Base-by-base conservation (phyloP, 1,284 basidiomycete genomes). In the Boletus sp. region DNA sequence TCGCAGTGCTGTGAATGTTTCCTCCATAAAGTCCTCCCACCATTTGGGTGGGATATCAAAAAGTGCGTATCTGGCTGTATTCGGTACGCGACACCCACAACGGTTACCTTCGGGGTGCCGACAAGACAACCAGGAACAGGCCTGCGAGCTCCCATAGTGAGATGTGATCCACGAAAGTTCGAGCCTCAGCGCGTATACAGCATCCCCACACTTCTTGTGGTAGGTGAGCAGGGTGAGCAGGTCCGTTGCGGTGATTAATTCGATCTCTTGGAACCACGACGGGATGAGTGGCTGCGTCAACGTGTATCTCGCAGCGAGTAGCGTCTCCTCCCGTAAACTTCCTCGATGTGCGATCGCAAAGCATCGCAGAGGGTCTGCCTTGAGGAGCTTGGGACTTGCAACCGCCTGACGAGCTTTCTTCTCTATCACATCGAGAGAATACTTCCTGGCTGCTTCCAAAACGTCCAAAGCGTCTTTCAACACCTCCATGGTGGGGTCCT, bases 1-100 rank as follows among this genome's bases (percentile, higher is more conserved):
- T 19, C 38, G 26, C n/a, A 32, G 14, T 5, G 13, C 30, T n/a
- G 8, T 32, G 13, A 32, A 32, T 1, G 30, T n/a, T n/a, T 32
- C 30, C 30, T 32, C n/a, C 30, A 32, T 32, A n/a, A 32, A 32
- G 6, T 32, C 30, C n/a, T 32, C 43, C 57, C 57, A 58, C 58
- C 57, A 58, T 23, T 36, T 33, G 12, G 36, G 32, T 9, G 52
- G 7, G 1, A 2, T 4, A 4, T 6, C 4, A n/a, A 38, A 38
- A 0, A 38, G 3, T 13, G 8, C 10, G 9, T 38, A 38, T 12
- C 22, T 25, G 2, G 38, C 9, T 16, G 2, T 12, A 14, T 9
- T 7, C 8, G 34, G 16, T 30, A 10, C 10, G 12, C 3, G 13
- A 17, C 52, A 55, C 9, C 27, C 9, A 53, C 52, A 54, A 2